Base-by-base conservation (phyloP, 2,329 filamentous ascomycete species). In the Pseudogymnoascus sp. region DNA sequence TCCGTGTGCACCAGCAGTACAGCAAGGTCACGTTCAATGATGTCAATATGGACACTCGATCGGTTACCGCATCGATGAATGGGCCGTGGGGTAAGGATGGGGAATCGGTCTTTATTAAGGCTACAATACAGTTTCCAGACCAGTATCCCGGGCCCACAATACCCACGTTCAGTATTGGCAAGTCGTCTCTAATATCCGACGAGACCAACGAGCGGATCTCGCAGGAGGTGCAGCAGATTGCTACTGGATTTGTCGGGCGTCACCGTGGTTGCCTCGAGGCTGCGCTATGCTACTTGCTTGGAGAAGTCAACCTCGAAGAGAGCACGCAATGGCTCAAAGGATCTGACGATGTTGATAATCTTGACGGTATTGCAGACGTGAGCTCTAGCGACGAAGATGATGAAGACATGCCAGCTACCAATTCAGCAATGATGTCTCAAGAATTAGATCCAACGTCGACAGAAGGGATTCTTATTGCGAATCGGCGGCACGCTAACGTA, bases 321-420 rank as follows among this genome's bases (percentile, higher is more conserved):
- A 85, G 82, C 66, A 82, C 82, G 5, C 80, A 78, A 0, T 80
- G 82, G 62, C 84, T 86, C 67, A 82, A 83, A 63, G 73, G 76
- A 48, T 82, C 86, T 9, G 79, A 84, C 64, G 85, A 88, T 64
- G 71, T 84, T 6, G 82, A 82, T 59, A 68, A 71, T 67, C 68
- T 82, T 5, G 81, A 79, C 61, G 82, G 74, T 2, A 71, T 84
- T 34, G 79, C 76, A 28, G 88, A 89, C 61, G 90, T 94, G 64
- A 92, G 89, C 65, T 96, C 90, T 2, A 95, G 89, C 67, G 87
- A 90, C 63, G 87, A 90, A 62, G 89, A 92, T 64, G 89, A 92
- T 55, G 74, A 73, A 10, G 64, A 71, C 63, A 70, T 71, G 45
- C 69, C 69, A 26, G 64, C 68, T n/a, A 68, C 68, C 39, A 65